Evolutionary conservation across 768 basidiomycete species (phyloP).

Genomic region (Trametes cubensis): DNA sequence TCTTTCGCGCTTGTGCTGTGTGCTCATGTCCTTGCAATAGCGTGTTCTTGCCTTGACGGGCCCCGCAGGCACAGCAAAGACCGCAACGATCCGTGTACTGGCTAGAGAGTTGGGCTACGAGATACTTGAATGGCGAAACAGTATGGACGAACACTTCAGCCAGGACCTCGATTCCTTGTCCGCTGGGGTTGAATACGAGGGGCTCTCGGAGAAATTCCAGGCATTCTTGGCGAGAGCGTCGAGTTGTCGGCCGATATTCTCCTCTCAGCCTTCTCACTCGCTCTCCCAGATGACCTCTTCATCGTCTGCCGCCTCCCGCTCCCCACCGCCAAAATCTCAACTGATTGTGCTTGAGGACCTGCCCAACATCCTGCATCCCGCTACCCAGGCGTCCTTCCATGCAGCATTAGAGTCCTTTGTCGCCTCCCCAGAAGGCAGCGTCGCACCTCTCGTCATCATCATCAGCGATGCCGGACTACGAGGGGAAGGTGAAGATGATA

Average conservation of each 20-base stretch:
- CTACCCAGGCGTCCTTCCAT: constrained; percentile 75
- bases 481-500: constrained; percentile 60
- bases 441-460: constrained; percentile 76
- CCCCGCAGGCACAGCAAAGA: constrained; percentile 90
- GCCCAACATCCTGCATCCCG: constrained; percentile 82
- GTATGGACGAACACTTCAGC: constrained; percentile 51
- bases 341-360: constrained; percentile 87
- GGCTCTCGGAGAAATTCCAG: constrained; percentile 68
- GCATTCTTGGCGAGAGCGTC: constrained; percentile 74
- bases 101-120: constrained; percentile 75
- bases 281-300: constrained; percentile 10
- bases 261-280: not conserved
- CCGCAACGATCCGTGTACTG: constrained; percentile 78
- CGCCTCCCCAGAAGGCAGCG: constrained; percentile 31
- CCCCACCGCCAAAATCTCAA: constrained; percentile 39
- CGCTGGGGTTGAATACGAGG: constrained; percentile 43
- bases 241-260: constrained; percentile 58
- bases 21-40: constrained; percentile 39
- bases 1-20: not conserved
- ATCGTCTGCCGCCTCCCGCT: constrained; percentile 6
- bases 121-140: constrained; percentile 84
- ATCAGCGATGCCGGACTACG: constrained; percentile 82
- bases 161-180: not conserved
- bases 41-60: constrained; percentile 85
- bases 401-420: constrained; percentile 63